These are phyloP conservation scores for Picea mariana DNA, from an alignment of 83 land plant species.

Conservation along the genomic window DNA sequence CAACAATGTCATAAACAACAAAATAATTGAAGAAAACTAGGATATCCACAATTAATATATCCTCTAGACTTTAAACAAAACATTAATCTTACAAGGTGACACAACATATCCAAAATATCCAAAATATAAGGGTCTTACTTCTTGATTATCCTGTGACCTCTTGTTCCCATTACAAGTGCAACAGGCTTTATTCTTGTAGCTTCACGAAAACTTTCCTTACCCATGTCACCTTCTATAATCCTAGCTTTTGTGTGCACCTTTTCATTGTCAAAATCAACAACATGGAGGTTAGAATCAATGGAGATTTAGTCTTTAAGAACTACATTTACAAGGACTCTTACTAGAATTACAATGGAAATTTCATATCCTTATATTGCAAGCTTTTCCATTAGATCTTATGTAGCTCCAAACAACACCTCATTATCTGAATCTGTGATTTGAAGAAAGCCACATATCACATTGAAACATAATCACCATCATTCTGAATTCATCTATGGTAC, in stretches of 20 bases:
- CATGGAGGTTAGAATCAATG: too few relatives aligned
- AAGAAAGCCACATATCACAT: neutral
- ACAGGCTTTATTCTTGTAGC: slow-evolving; percentile 72
- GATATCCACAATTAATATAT: slow-evolving; percentile 6
- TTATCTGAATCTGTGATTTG: slow-evolving; percentile 15
- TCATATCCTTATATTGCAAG: slow-evolving; percentile 63
- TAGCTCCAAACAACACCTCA: slow-evolving; percentile 35
- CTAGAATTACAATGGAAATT: slow-evolving; percentile 55
- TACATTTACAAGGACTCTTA: too few relatives aligned
- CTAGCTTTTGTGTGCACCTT: slow-evolving; percentile 59
- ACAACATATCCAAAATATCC: neutral
- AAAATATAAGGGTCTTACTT: slow-evolving; percentile 38
- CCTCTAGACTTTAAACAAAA: neutral
- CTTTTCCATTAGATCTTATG: slow-evolving; percentile 57
- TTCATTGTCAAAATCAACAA: too few relatives aligned
- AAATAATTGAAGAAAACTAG: too few relatives aligned
- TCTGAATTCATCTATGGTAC: neutral
- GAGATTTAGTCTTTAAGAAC: too few relatives aligned
- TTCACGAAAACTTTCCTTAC: slow-evolving; percentile 73
- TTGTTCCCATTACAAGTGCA: slow-evolving; percentile 76
- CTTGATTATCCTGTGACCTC: slow-evolving; percentile 63
- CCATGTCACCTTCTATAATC: slow-evolving; percentile 77
- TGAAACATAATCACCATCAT: neutral
- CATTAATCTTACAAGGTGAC: neutral
- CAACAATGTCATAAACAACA: too few relatives aligned